Evolutionary conservation across 1,284 basidiomycete species (phyloP), one percentile per base, ranked within the genome.

Genomic region (Leccinum olivaceoglutinosum): DNA sequence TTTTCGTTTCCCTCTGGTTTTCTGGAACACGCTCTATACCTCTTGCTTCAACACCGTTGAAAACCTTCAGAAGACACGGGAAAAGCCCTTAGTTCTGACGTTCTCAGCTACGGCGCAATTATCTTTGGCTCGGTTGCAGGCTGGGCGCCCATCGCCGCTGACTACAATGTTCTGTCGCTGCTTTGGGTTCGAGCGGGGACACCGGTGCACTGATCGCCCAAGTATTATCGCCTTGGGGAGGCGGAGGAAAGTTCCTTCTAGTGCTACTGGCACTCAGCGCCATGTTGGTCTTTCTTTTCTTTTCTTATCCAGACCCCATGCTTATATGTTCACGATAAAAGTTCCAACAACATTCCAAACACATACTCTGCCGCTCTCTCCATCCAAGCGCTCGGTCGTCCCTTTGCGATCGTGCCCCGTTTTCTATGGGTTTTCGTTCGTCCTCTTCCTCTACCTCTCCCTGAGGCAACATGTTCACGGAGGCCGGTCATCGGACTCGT

Each of bases 401-500:
- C 79, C 0, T 82, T 87, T 67, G 79, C 82, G 25, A 74, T 80
- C 59, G 71, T 89, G 9, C 88, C 87, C 0, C 80, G 87, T 44
- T 83, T 86, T 65, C 66, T 86, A 66, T 88, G 85, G 81, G 84
- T 85, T 4, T 66, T 86, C 54, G 63, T 87, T n/a, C n/a, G n/a
- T n/a, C n/a, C n/a, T n/a, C n/a, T n/a, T n/a, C n/a, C n/a, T n/a
- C n/a, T n/a, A n/a, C n/a, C n/a, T n/a, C n/a, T n/a, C n/a, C n/a
- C n/a, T n/a, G n/a, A n/a, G n/a, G n/a, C n/a, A n/a, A n/a, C n/a
- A n/a, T n/a, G n/a, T n/a, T n/a, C n/a, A n/a, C n/a, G n/a, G n/a
- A n/a, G n/a, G n/a, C n/a, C n/a, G n/a, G n/a, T n/a, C n/a, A n/a
- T n/a, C n/a, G n/a, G n/a, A n/a, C n/a, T n/a, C n/a, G n/a, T n/a